Conservation (phyloP, 208 protist species). For the Trypanosoma avium region DNA sequence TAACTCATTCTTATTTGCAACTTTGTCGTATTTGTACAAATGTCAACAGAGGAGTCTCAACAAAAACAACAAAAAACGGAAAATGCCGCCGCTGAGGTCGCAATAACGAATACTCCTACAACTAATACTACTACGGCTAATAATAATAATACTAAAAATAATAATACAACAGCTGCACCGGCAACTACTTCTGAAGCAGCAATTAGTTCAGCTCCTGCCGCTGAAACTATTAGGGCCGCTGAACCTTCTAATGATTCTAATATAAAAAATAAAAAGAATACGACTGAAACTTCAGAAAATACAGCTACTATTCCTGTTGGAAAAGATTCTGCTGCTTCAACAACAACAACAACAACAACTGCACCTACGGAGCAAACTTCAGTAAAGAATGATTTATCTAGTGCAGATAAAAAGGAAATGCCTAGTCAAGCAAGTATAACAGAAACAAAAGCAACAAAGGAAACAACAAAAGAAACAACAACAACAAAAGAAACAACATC, state of each 20-base stretch:
- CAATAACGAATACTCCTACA: neutral
- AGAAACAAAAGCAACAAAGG: neutral
- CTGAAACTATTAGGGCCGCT: too few species aligned
- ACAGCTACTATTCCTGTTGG: neutral
- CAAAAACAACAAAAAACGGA: too few species aligned
- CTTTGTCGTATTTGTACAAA: too few species aligned
- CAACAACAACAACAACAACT: constrained; percentile 3
- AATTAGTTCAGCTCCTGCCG: neutral
- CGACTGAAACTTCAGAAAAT: neutral
- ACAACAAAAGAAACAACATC: neutral
- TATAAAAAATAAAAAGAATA: too few species aligned
- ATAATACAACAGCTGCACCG: too few species aligned
- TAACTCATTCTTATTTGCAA: too few species aligned
- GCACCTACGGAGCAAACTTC: neutral
- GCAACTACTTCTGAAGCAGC: neutral
- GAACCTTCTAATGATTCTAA: too few species aligned
- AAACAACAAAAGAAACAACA: neutral
- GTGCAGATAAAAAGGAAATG: neutral
- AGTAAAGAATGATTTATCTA: neutral
- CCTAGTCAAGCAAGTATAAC: neutral
- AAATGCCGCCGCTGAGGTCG: neutral
- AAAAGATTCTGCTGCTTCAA: neutral
- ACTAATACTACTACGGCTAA: neutral
- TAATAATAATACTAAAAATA: neutral
- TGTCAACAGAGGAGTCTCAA: too few species aligned